Base-by-base conservation (phyloP, 495 filamentous ascomycete genomes). In the Aspergillus indologenus region DNA sequence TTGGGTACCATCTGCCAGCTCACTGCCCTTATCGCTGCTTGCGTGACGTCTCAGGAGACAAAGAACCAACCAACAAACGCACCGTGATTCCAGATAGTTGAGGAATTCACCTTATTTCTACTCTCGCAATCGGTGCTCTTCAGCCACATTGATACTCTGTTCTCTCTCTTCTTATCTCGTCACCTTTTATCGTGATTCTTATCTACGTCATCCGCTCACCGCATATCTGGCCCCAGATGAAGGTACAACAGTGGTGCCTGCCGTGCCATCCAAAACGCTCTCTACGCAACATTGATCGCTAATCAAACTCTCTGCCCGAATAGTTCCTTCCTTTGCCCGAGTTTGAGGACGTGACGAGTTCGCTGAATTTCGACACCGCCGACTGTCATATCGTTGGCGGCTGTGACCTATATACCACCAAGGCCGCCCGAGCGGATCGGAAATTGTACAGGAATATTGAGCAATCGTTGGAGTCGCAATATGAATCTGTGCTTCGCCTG, bases 361-460 rank as follows among this genome's bases (percentile, higher is more conserved):
- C 93, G 47, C 83, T 99, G 64, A 96, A 93, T 65, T 98, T 98
- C 78, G 87, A 92, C 65, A 98, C 94, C 2, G 81, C 86, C 15
- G 92, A 97, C 69, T 91, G 89, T 65, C 89, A 92, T 64, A 87
- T 98, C 61, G 83, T 89, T 14, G 94, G 94, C 56, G 87, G 90
- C 47, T 96, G 92, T 78, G 94, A 99, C 71, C 83, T 97, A 19
- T 99, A 96, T 79, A 97, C 91, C 8, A 98, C 92, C 40, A 98
- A 98, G 75, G 91, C 94, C 15, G 91, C 93, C 45, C 90, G 92
- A 42, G 82, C 85, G 64, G 95, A 99, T 73, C 96, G 96, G 79
- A 97, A 96, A 73, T 80, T 98, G 3, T 98, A 98, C 82, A 93
- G 93, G 71, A 86, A 87, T 61, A 96, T 99, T 69, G 91, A 96